A percentile compares a stretch with the other conserved stretches of the same genome.
These are phyloP conservation scores for Ballota nigra DNA, from an alignment of 257 asterid species.

Conservation along the genomic window DNA sequence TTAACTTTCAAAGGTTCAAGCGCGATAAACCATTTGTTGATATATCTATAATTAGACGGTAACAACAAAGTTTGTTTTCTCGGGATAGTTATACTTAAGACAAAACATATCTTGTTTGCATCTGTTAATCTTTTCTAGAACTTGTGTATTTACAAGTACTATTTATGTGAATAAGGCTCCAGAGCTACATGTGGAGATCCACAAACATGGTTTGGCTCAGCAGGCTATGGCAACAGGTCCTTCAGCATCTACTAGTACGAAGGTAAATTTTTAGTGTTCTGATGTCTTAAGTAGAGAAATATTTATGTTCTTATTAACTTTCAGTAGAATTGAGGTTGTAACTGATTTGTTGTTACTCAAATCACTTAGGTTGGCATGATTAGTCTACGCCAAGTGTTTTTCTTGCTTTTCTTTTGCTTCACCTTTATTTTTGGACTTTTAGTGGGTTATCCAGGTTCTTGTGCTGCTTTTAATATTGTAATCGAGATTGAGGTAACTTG, in stretches of 20 bases:
- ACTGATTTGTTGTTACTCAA: neutral
- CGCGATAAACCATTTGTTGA: neutral
- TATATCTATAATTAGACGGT: neutral
- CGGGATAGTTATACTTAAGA: neutral
- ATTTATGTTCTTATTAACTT: neutral
- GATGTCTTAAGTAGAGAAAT: neutral
- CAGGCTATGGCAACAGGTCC: conserved; percentile 79
- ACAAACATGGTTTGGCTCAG: conserved; percentile 69
- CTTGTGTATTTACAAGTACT: conserved; percentile 9
- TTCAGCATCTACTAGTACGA: conserved; percentile 64
- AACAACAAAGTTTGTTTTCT: neutral
- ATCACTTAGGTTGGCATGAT: neutral
- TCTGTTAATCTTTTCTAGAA: neutral
- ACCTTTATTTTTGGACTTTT: neutral
- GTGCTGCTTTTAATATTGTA: neutral
- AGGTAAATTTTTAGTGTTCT: conserved; percentile 39
- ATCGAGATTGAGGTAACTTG: neutral
- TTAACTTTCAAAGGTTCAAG: neutral
- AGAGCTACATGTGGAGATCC: conserved; percentile 79
- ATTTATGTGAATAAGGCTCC: conserved; percentile 56
- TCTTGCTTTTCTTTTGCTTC: neutral
- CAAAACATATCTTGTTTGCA: neutral
- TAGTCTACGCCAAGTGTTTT: neutral
- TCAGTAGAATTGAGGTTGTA: neutral
- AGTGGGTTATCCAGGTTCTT: neutral